Evolutionary conservation across 345 rosid genomes (phyloP).

Genomic region (Acer campestre): DNA sequence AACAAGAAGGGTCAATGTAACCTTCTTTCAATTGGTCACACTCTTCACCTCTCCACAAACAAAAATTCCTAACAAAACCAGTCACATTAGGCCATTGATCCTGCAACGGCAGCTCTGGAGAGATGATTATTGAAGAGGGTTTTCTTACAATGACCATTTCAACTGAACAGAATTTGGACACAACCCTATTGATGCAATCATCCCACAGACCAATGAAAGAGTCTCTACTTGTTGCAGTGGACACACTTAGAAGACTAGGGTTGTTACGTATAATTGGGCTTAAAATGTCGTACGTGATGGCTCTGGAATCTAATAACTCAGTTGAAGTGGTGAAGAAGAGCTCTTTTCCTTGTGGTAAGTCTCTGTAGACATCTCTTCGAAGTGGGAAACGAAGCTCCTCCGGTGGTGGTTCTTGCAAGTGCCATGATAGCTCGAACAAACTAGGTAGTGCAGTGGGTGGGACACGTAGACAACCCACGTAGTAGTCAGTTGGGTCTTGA

Average conservation of each 20-base stretch:
- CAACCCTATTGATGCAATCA: slow-evolving; percentile 74
- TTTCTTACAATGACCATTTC: slow-evolving; percentile 66
- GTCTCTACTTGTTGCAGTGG: slow-evolving; percentile 66
- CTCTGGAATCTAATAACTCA: slow-evolving; percentile 71
- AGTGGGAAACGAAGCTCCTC: slow-evolving; percentile 82
- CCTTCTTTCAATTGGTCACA: slow-evolving; percentile 63
- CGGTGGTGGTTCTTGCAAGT: slow-evolving; percentile 87
- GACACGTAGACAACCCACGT: slow-evolving; percentile 59
- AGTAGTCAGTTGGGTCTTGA: slow-evolving; percentile 91
- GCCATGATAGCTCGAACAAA: slow-evolving; percentile 80
- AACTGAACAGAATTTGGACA: slow-evolving; percentile 68
- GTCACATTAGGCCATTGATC: slow-evolving; percentile 93
- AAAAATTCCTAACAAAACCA: slow-evolving; percentile 70
- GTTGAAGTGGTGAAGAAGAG: slow-evolving; percentile 64
- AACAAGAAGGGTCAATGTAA: slow-evolving; percentile 60
- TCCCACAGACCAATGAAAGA: slow-evolving; percentile 89
- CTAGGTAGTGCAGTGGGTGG: slow-evolving; percentile 65
- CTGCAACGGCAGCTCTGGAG: slow-evolving; percentile 42
- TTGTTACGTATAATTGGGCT: slow-evolving; percentile 60
- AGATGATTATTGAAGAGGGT: slow-evolving; percentile 26
- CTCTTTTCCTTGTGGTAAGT: slow-evolving; percentile 85
- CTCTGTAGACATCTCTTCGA: slow-evolving; percentile 75
- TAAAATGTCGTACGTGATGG: slow-evolving; percentile 60
- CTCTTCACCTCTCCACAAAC: slow-evolving; percentile 98
- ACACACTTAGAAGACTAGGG: slow-evolving; percentile 42